A percentile compares a stretch with the other conserved stretches of the same genome.
These are phyloP conservation scores for Xylariaceae sp. DNA, from an alignment of 2,329 filamentous ascomycete species.

Conservation along the genomic window DNA sequence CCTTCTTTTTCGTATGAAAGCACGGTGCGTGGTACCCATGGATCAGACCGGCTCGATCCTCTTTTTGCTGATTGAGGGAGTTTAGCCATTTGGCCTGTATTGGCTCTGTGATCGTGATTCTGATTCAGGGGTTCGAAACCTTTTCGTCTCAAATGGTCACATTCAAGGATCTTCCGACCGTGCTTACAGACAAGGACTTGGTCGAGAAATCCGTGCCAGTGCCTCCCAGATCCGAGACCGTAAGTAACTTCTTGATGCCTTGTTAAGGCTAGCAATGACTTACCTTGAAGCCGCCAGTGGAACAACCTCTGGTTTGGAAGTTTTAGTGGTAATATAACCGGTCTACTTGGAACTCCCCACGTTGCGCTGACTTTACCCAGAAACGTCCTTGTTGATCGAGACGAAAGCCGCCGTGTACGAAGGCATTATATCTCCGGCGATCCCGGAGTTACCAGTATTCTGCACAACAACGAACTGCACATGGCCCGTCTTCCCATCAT, in stretches of 20 bases:
- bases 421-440: slow-evolving; percentile 33
- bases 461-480: slow-evolving; percentile 35
- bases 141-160: slow-evolving; percentile 38
- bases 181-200: slow-evolving; percentile 18
- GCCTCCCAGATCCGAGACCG: slow-evolving; percentile 33
- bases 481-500: slow-evolving; percentile 35
- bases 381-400: slow-evolving; percentile 29
- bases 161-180: slow-evolving; percentile 28
- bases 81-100: slow-evolving; percentile 35
- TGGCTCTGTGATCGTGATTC: slow-evolving; percentile 35
- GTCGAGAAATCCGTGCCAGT: slow-evolving; percentile 23
- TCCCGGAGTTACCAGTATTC: slow-evolving; percentile 24
- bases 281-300: background rate
- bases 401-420: slow-evolving; percentile 38
- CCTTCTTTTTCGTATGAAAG: slow-evolving; percentile 35
- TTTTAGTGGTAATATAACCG: slow-evolving; percentile 20
- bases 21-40: slow-evolving; percentile 26
- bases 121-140: slow-evolving; percentile 37
- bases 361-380: slow-evolving; percentile 10
- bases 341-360: background rate
- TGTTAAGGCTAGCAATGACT: background rate
- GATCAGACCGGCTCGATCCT: background rate
- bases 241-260: background rate
- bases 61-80: background rate
- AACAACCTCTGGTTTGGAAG: background rate